Evolutionary conservation across 495 filamentous ascomycete species (phyloP).

Genomic region (Saxophila tyrrhenica): DNA sequence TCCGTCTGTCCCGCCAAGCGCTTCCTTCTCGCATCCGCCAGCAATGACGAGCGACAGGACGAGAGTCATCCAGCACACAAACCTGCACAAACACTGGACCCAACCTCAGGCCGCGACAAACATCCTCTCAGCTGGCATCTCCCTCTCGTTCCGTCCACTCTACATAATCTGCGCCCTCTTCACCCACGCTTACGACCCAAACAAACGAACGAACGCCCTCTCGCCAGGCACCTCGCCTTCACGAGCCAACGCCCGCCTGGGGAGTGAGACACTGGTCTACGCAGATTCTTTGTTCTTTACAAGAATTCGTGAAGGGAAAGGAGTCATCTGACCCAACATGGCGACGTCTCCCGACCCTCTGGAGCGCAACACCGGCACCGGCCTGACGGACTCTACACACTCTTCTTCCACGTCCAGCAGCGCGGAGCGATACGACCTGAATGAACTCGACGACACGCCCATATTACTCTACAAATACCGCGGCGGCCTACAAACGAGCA

Average conservation of each 20-base stretch:
- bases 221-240: too few relatives aligned
- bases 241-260: too few relatives aligned
- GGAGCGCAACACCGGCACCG: slow-evolving; percentile 2
- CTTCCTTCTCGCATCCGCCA: too few relatives aligned
- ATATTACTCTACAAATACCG: slow-evolving; percentile 30
- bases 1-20: not conserved
- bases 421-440: slow-evolving; percentile 21
- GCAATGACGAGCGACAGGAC: not conserved
- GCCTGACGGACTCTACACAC: slow-evolving; percentile 19
- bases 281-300: not conserved
- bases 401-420: slow-evolving; percentile 17
- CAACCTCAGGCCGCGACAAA: not conserved
- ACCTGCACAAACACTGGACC: not conserved
- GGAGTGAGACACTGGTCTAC: too few relatives aligned
- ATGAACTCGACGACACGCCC: slow-evolving; percentile 23
- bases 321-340: not conserved
- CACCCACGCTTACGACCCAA: too few relatives aligned
- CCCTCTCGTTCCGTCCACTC: too few relatives aligned
- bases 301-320: not conserved
- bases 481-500: slow-evolving; percentile 20
- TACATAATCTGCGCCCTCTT: not conserved
- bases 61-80: not conserved
- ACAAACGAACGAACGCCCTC: too few relatives aligned
- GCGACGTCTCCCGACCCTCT: not conserved
- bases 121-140: not conserved